Conservation (phyloP, 306 rosid species). For the Begonia loranthoides region DNA sequence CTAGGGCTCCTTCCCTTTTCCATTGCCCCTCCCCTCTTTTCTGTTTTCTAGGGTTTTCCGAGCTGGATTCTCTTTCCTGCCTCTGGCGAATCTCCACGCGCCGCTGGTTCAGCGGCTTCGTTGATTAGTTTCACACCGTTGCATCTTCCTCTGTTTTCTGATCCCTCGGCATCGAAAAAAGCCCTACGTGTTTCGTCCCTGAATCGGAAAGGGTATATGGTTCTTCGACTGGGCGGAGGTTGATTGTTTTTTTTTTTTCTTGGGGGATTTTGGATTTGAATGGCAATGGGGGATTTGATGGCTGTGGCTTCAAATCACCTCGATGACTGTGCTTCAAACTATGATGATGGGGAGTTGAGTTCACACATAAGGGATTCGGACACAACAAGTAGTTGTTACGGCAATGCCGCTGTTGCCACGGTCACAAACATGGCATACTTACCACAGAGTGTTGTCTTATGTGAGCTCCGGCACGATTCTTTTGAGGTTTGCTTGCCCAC, state of each 20-base stretch:
- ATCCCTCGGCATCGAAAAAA: conserved; percentile 3
- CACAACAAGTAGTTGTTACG: conserved; percentile 37
- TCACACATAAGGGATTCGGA: conserved; percentile 49
- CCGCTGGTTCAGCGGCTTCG: conserved; percentile 82
- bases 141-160: neutral
- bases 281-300: conserved; percentile 99
- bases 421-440: conserved; percentile 72
- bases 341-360: conserved; percentile 29
- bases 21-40: neutral
- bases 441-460: conserved; percentile 55
- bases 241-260: conserved; percentile 17
- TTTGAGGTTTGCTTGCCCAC: conserved; percentile 56
- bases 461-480: conserved; percentile 81
- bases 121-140: conserved; percentile 29
- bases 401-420: conserved; percentile 34
- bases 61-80: conserved; percentile 58
- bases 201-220: conserved; percentile 14
- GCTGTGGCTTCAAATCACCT: conserved; percentile 48
- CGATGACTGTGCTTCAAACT: conserved; percentile 31
- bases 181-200: conserved; percentile 4
- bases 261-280: conserved; percentile 48
- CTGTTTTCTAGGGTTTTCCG: conserved; percentile 15
- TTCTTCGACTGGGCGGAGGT: conserved; percentile 17
- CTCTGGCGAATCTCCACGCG: conserved; percentile 49
- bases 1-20: conserved; percentile 42